Evolutionary conservation across 2,329 filamentous ascomycete species (phyloP).

Genomic region (Tolypocladium sp.): DNA sequence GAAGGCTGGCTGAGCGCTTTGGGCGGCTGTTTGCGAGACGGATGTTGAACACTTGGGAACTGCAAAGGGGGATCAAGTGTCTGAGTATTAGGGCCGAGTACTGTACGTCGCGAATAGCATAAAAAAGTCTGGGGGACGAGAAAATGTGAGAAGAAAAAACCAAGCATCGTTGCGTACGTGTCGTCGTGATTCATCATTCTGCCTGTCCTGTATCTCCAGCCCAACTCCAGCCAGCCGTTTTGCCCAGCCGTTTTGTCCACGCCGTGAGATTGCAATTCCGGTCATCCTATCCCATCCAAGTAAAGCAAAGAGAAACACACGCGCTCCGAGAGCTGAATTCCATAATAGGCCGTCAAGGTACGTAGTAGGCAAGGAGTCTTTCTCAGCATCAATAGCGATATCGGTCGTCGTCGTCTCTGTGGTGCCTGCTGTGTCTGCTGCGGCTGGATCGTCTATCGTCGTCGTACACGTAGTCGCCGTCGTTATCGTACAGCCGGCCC

Average conservation of each 20-base stretch:
- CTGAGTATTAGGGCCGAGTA: background rate
- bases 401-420: conserved; percentile 12
- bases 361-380: background rate
- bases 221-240: background rate
- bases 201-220: background rate
- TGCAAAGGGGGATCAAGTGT: background rate
- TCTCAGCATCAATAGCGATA: conserved; percentile 11
- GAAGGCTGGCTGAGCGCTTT: background rate
- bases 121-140: background rate
- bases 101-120: background rate
- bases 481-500: conserved; percentile 9
- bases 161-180: background rate
- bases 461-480: conserved; percentile 18
- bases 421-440: conserved; percentile 10
- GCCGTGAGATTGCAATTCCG: background rate
- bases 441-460: conserved; percentile 14
- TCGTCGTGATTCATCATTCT: background rate
- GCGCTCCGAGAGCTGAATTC: too few relatives aligned
- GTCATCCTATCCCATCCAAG: background rate
- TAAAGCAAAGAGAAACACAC: background rate
- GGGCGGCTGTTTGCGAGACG: too few relatives aligned
- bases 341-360: too few relatives aligned
- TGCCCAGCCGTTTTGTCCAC: too few relatives aligned
- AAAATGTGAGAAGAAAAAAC: background rate
- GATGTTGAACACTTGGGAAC: background rate